Evolutionary conservation across 768 basidiomycete species (phyloP), one percentile per base, ranked within the genome.

Genomic region (Hydnomerulius pinastri): DNA sequence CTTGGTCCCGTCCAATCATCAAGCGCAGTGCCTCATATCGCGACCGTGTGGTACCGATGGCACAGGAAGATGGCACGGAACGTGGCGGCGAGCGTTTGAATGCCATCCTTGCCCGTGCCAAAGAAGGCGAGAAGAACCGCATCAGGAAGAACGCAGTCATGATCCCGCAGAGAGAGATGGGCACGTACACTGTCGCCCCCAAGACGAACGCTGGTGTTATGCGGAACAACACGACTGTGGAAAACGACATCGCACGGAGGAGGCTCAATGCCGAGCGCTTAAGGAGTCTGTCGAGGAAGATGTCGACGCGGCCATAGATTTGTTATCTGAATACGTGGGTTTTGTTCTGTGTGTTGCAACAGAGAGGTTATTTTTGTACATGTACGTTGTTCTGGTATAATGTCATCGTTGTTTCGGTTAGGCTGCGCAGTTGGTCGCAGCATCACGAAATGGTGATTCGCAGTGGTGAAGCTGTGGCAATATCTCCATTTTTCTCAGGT

Each of bases 1-100:
- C 74, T 6, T 96, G 93, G 93, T 90, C 90, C 25, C 80, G 93
- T 6, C 93, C 93, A 0, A 94, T 96, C 69, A 87, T 95, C 73
- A 92, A 93, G 61, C 85, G 91, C 23, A 87, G 86, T 28, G 85
- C 92, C 8, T 87, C 86, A 12, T 92, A 90, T 70, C 77, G 87
- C 15, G 86, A 90, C 64, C 77, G 86, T 23, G 74, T 86, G 28
- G 77, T 92, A 43, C 88, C 85, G 11, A 73, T 77, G 1, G 80
- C 80, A 2, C 71, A 76, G 46, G 72, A 71, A 17, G 72, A 69
- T 4, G 61, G 61, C n/a, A 59, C 64, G 13, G 71, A 70, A 28
- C 71, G 71, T 33, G 63, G 60, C 37, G 73, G 71, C 6, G 85
- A 87, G 62, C 77, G 78, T 60, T 74, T 90, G 56, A 85, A 82